A percentile compares a stretch with the other conserved stretches of the same genome.
phyloP scores from a whole-genome alignment of 805 yeast species.

The Metschnikowia lochheadii region DNA sequence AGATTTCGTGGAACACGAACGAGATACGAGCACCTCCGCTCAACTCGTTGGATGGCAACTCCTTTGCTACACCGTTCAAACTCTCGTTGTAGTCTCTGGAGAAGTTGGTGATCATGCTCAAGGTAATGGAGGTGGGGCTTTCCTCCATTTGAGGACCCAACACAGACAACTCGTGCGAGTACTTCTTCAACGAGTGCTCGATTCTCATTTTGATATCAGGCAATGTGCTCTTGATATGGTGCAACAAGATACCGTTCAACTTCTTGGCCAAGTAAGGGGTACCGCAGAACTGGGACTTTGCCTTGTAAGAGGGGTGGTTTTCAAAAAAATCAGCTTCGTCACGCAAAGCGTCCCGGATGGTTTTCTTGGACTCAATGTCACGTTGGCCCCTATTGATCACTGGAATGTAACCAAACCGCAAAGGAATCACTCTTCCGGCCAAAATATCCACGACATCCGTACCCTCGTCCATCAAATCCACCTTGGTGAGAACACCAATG shows the following conservation, averaged over 20 bases:
- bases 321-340: constrained; percentile 83
- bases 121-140: constrained; percentile 83
- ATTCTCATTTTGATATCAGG: constrained; percentile 93
- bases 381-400: constrained; percentile 92
- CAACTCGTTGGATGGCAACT: constrained; percentile 80
- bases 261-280: constrained; percentile 96
- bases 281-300: constrained; percentile 95
- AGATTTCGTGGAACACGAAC: constrained; percentile 94
- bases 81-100: constrained; percentile 88
- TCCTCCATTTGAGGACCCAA: constrained; percentile 90
- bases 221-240: constrained; percentile 62
- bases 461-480: constrained; percentile 96
- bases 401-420: constrained; percentile 93
- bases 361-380: constrained; percentile 84
- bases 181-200: constrained; percentile 73
- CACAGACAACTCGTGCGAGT: constrained; percentile 65
- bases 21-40: constrained; percentile 98
- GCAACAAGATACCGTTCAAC: constrained; percentile 79
- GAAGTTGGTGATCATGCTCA: constrained; percentile 88
- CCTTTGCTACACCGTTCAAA: constrained; percentile 88
- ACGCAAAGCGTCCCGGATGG: constrained; percentile 80
- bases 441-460: constrained; percentile 95
- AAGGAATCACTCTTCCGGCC: constrained; percentile 92
- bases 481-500: constrained; percentile 93
- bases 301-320: constrained; percentile 82